These are phyloP conservation scores for Colletotrichum tropicale DNA, from an alignment of 2,329 filamentous ascomycete genomes.

Conservation along the genomic window DNA sequence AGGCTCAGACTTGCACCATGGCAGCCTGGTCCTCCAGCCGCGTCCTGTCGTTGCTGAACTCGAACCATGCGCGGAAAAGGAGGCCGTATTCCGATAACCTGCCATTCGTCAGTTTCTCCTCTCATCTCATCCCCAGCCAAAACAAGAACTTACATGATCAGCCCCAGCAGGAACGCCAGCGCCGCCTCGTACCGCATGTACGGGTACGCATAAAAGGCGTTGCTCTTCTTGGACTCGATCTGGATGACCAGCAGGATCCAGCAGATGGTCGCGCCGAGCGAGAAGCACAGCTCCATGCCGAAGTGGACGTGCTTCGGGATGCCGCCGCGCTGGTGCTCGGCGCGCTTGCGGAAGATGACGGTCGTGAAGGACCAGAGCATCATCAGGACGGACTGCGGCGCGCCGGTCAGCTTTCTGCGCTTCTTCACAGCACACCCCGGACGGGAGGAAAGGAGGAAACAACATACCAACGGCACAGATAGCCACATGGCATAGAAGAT, in stretches of 20 bases:
- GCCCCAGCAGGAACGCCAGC: conserved; percentile 13
- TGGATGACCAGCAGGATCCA: conserved; percentile 20
- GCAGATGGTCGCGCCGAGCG: conserved; percentile 19
- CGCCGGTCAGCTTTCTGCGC: not conserved
- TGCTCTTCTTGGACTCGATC: conserved; percentile 16
- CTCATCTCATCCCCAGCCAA: not conserved
- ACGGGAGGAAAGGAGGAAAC: no score
- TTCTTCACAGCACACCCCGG: no score
- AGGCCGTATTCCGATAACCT: conserved; percentile 18
- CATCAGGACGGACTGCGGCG: not conserved
- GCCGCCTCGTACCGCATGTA: conserved; percentile 23
- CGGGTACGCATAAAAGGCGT: conserved; percentile 17
- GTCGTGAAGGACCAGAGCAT: conserved; percentile 14
- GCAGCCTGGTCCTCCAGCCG: not conserved
- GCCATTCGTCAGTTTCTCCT: not conserved
- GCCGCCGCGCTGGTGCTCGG: not conserved
- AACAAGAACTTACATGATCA: conserved; percentile 10
- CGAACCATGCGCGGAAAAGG: conserved; percentile 16
- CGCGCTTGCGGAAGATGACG: conserved; percentile 12
- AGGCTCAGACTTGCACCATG: conserved; percentile 11
- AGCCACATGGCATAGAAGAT: conserved; percentile 21
- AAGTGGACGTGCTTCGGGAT: conserved; percentile 21
- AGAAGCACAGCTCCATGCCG: conserved; percentile 22
- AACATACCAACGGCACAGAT: conserved; percentile 16
- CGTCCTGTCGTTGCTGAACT: conserved; percentile 15